Conservation (phyloP, 257 asterid species). For the Eucommia ulmoides region DNA sequence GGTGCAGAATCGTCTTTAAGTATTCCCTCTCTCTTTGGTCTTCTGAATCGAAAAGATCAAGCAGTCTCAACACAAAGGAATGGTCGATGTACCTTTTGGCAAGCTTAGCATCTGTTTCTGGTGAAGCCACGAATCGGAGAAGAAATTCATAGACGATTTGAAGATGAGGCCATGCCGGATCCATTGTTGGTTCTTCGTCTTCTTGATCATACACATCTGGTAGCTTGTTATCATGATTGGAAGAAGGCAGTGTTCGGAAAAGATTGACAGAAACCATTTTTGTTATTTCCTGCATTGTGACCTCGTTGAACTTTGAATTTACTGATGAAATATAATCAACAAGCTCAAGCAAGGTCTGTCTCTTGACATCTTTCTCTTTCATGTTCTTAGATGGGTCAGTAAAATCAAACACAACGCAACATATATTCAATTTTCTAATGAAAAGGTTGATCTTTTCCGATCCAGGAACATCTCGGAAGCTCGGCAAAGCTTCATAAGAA, state of each 20-base stretch:
- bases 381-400: not conserved
- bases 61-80: too few species aligned
- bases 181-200: not conserved
- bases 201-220: not conserved
- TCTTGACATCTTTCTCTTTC: not conserved
- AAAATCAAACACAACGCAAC: not conserved
- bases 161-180: too few species aligned
- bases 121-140: too few species aligned
- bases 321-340: not conserved
- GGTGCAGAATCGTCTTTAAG: too few species aligned
- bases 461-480: not conserved
- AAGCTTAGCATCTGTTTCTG: too few species aligned
- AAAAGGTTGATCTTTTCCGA: not conserved
- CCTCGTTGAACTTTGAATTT: not conserved
- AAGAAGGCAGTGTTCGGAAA: not conserved
- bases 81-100: too few species aligned
- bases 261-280: not conserved
- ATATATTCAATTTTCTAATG: not conserved
- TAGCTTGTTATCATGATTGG: not conserved
- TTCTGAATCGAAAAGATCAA: too few species aligned
- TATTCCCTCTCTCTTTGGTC: too few species aligned
- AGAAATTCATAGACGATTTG: too few species aligned
- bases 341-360: not conserved
- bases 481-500: not conserved
- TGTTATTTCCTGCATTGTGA: not conserved